Evolutionary conservation across 148 eudicot genomes (phyloP), one percentile per base, ranked within the genome.

Genomic region (Rhododendron ferrugineum): DNA sequence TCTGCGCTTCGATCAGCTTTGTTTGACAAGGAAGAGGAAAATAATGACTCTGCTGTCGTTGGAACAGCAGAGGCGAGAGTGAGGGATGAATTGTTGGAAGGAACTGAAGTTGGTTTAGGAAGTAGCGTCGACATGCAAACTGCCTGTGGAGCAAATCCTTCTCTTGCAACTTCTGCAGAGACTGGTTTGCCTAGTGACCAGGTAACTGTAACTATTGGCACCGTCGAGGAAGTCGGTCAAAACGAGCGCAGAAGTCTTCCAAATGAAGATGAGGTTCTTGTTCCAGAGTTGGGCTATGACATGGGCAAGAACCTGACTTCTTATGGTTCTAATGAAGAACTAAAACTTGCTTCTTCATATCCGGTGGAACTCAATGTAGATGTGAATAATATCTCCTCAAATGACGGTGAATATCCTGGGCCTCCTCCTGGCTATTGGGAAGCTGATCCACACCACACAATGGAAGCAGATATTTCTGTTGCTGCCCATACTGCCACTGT

Each of bases 241-340:
- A 75, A 85, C 66, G 88, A 84, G 73, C 84, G 18, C 23, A 88
- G 84, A 64, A 47, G 82, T 77, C 86, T 78, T 79, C 85, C 68
- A 75, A 88, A 85, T 56, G 89, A 88, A 56, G 87, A 81, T 88
- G 89, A 79, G 79, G 37, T 58, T 44, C 84, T 83, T 66, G 88
- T 74, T 84, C 84, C 86, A 86, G 93, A 88, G 80, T 66, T 80
- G 37, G 87, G 82, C 84, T 47, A 82, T 84, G 88, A 88, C 85
- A 70, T 70, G 40, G 91, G 23, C 56, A 82, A 82, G 79, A n/a
- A 46, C 84, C 78, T 74, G 58, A 76, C 78, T 15, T 79, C 81
- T 46, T 47, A 80, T 81, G 58, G 72, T 85, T 62, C 20, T 80
- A 68, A 40, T 37, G 88, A 82, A 85, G 92, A 89, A 68, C 73